A percentile compares a stretch with the other conserved stretches of the same genome.
These are phyloP conservation scores for Paralagenidium karlingii DNA, from an alignment of 352 stramenopile genomes.

Conservation along the genomic window DNA sequence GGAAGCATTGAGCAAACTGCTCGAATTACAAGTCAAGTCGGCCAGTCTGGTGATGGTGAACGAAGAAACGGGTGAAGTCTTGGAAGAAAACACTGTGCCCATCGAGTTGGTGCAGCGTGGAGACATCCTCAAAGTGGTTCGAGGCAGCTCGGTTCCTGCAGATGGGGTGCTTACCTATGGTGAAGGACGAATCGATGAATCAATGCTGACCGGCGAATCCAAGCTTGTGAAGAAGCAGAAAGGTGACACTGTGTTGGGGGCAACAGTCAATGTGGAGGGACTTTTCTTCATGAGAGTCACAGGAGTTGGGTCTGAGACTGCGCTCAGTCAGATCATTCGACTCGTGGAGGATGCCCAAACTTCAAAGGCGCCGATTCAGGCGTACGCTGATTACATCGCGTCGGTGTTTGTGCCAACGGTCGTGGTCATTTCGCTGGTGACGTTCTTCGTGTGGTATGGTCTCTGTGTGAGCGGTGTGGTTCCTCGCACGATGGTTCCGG, in stretches of 20 bases:
- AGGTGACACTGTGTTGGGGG: constrained; percentile 82
- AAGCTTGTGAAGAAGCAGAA: constrained; percentile 87
- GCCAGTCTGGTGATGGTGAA: constrained; percentile 87
- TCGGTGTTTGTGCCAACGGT: constrained; percentile 95
- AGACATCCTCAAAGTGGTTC: constrained; percentile 91
- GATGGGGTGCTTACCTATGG: constrained; percentile 90
- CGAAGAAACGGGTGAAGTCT: constrained; percentile 28
- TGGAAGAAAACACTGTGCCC: constrained; percentile 62
- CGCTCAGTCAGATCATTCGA: constrained; percentile 96
- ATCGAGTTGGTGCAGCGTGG: constrained; percentile 85
- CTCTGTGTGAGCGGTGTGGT: constrained; percentile 49
- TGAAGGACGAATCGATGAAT: constrained; percentile 87
- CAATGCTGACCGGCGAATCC: constrained; percentile 92
- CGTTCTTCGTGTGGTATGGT: constrained; percentile 92
- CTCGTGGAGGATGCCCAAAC: constrained; percentile 98
- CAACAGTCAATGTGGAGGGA: constrained; percentile 86
- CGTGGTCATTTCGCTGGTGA: constrained; percentile 85
- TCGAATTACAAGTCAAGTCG: constrained; percentile 92
- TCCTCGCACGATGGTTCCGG: constrained; percentile 50
- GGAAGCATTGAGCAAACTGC: constrained; percentile 91
- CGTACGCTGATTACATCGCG: constrained; percentile 93
- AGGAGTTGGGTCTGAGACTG: constrained; percentile 86
- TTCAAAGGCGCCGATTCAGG: constrained; percentile 96
- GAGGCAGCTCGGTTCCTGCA: constrained; percentile 84
- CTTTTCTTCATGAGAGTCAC: constrained; percentile 90